Evolutionary conservation across 306 rosid genomes (phyloP).

Genomic region (Acmispon strigosus): DNA sequence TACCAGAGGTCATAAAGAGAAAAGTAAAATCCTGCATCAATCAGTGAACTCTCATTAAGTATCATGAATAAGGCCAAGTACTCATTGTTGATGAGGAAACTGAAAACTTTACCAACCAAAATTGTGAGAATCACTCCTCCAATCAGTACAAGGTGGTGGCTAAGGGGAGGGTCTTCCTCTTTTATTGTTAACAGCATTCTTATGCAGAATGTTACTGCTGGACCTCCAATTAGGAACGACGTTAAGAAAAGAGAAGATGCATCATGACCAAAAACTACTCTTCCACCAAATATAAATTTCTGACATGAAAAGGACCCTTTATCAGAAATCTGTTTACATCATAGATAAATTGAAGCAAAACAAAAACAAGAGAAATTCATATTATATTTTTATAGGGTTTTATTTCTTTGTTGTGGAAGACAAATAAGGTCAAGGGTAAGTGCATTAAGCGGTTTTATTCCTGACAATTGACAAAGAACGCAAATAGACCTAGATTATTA

Average conservation of each 20-base stretch:
- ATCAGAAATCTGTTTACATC: neutral
- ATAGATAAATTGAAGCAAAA: neutral
- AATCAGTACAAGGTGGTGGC: conserved; percentile 40
- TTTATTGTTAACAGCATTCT: conserved; percentile 44
- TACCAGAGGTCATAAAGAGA: conserved; percentile 78
- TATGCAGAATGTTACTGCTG: conserved; percentile 73
- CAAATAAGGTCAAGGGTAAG: neutral
- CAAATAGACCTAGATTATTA: neutral
- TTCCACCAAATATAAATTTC: conserved; percentile 88
- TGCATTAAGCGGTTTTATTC: neutral
- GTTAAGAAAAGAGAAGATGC: conserved; percentile 66
- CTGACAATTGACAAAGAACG: neutral
- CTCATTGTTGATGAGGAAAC: neutral
- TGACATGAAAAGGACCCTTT: conserved; percentile 20
- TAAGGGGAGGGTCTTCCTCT: conserved; percentile 27
- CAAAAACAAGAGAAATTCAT: neutral
- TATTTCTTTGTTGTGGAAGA: neutral
- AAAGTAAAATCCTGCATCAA: conserved; percentile 64
- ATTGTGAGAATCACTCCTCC: conserved; percentile 65
- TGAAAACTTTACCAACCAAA: conserved; percentile 65
- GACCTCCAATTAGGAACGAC: conserved; percentile 68
- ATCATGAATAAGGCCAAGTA: conserved; percentile 13
- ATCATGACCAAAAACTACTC: conserved; percentile 78
- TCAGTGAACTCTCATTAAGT: conserved; percentile 8
- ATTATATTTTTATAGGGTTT: neutral